Evolutionary conservation across 2,329 filamentous ascomycete species (phyloP).

Genomic region (Gnomoniopsis smithogilvyi): DNA sequence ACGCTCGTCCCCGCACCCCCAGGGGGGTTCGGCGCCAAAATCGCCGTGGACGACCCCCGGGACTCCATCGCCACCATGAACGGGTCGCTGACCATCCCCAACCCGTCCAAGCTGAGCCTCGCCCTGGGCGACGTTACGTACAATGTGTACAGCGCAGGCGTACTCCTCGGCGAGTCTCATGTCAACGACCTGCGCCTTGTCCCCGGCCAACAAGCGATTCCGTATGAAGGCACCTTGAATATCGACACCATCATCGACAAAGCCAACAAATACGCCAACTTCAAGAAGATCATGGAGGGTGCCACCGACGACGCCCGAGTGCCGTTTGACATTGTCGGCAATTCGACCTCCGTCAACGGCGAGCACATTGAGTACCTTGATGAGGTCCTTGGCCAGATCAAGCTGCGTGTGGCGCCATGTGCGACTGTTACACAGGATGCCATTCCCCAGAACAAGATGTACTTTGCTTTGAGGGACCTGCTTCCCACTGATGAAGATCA

Average conservation of each 20-base stretch:
- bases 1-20: neutral
- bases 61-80: constrained; percentile 39
- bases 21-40: constrained; percentile 16
- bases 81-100: constrained; percentile 42
- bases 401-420: neutral
- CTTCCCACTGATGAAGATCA: neutral
- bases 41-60: constrained; percentile 26
- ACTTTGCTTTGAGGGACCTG: neutral
- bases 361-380: constrained; percentile 42
- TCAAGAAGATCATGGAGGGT: constrained; percentile 34
- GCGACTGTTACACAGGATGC: neutral
- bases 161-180: constrained; percentile 36
- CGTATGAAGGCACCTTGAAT: constrained; percentile 39
- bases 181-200: constrained; percentile 37
- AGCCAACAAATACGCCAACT: constrained; percentile 26
- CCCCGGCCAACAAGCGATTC: constrained; percentile 39
- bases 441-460: neutral
- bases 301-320: constrained; percentile 34
- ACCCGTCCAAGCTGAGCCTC: constrained; percentile 39
- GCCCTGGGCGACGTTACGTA: constrained; percentile 44
- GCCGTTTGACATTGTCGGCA: constrained; percentile 38
- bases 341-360: constrained; percentile 38
- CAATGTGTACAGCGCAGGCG: constrained; percentile 37
- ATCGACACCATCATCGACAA: constrained; percentile 32
- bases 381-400: constrained; percentile 35